Evolutionary conservation across 805 yeast species (phyloP), one percentile per base, ranked within the genome.

Genomic region (Zygoascus biomembranicola): DNA sequence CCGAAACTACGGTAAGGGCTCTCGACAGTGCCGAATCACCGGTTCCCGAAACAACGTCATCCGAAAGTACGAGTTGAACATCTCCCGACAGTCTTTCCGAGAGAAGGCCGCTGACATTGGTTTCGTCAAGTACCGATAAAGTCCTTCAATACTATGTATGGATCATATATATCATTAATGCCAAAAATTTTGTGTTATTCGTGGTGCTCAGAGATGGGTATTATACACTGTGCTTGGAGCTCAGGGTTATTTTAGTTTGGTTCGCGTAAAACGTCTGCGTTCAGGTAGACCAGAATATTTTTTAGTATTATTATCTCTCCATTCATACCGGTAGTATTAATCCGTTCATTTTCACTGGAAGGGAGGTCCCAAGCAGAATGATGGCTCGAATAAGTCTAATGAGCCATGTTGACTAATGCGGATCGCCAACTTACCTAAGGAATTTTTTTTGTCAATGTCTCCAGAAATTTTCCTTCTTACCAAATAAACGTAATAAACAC

Each of bases 51-150:
- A 88, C 70, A 98, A 98, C 84, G 87, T 94, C 77, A 88, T 94
- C 85, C 92, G 99, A 89, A 94, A 94, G 84, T 94, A 94, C 94
- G 99, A 95, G 74, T 81, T 94, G 74, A 85, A 90, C 90, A 84
- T 94, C 84, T 92, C 97, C 82, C 95, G 99, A 87, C 99, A 94
- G 84, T 92, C 97, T 81, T 94, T 94, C 98, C 90, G 99, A 85
- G 99, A 94, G 82, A 92, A 83, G 81, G 98, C 99, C 72, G 75
- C 81, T 76, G 98, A 94, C 80, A 94, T 94, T 75, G 99, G 99
- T 74, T 94, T 94, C 96, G 76, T 82, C 94, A 94, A 94, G 83
- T 87, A 79, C 90, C 92, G 97, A 83, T 90, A 90, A 88, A 51
- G 43, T 23, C 16, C 20, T 9, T 42, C 16, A 23, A 35, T n/a